A percentile compares a stretch with the other conserved stretches of the same genome.
Conservation (phyloP, 2,329 filamentous ascomycete species). For the Xylogone sp. region DNA sequence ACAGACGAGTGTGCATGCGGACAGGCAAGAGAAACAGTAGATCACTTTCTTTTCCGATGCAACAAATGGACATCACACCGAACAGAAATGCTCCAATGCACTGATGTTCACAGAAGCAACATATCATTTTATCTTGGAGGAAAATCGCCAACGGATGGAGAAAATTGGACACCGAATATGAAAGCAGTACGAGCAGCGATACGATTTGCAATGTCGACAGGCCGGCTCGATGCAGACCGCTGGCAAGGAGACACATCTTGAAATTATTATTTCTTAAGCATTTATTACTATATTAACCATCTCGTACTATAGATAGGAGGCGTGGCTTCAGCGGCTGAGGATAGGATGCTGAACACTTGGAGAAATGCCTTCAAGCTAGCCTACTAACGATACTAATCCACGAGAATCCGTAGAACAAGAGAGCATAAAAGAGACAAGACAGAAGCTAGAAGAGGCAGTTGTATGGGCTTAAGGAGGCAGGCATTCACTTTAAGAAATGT, state of each 20-base stretch:
- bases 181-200: constrained; percentile 25
- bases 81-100: constrained; percentile 18
- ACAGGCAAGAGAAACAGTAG: constrained; percentile 15
- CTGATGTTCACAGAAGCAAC: constrained; percentile 17
- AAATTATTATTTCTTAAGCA: neutral
- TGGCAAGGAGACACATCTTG: neutral
- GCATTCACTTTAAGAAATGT: no score
- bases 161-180: constrained; percentile 26
- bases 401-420: no score
- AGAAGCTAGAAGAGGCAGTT: no score
- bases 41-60: constrained; percentile 19
- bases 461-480: no score
- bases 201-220: constrained; percentile 27
- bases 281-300: no score
- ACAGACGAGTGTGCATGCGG: constrained; percentile 16
- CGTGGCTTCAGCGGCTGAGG: no score
- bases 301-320: no score
- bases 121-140: constrained; percentile 24
- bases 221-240: constrained; percentile 12
- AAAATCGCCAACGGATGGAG: constrained; percentile 18
- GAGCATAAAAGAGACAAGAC: no score
- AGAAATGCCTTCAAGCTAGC: no score
- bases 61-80: constrained; percentile 20
- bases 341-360: no score
- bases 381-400: neutral